phyloP scores from a whole-genome alignment of 106 monocot species.

The Narthecium ossifragum region DNA sequence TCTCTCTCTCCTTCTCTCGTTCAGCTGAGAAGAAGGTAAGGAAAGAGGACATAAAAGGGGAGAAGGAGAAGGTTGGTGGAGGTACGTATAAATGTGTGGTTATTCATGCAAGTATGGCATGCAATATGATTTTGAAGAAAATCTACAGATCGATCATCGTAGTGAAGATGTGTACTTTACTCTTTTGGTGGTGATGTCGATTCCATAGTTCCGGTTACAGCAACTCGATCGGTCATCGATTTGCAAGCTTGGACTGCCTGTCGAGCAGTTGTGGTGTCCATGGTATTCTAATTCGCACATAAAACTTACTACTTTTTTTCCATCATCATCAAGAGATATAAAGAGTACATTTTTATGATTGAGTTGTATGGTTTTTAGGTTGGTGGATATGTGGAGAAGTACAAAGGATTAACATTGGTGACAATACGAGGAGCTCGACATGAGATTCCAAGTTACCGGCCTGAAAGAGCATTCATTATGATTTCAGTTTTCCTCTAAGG shows the following conservation, averaged over 20 bases:
- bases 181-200: conserved; percentile 21
- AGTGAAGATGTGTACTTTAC: no score
- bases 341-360: neutral
- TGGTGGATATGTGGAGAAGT: conserved; percentile 19
- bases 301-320: neutral
- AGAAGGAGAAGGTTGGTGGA: no score
- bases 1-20: no score
- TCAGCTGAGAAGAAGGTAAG: no score
- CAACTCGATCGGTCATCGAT: conserved; percentile 9
- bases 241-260: neutral
- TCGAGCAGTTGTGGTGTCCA: conserved; percentile 13
- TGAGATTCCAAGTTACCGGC: conserved; percentile 23
- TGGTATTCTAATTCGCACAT: conserved; percentile 10
- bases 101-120: conserved; percentile 21
- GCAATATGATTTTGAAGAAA: no score
- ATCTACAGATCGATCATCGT: no score
- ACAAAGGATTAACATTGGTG: conserved; percentile 21
- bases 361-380: conserved; percentile 8
- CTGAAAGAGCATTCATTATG: conserved; percentile 19
- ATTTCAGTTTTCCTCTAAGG: conserved; percentile 22
- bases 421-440: conserved; percentile 29
- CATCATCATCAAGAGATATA: neutral
- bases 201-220: conserved; percentile 6
- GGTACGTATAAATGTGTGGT: conserved; percentile 10
- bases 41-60: no score